Percentiles rank a stretch among this genome's conserved stretches.
These are phyloP conservation scores for Selenicereus undatus DNA, from an alignment of 148 eudicot genomes.

Conservation along the genomic window DNA sequence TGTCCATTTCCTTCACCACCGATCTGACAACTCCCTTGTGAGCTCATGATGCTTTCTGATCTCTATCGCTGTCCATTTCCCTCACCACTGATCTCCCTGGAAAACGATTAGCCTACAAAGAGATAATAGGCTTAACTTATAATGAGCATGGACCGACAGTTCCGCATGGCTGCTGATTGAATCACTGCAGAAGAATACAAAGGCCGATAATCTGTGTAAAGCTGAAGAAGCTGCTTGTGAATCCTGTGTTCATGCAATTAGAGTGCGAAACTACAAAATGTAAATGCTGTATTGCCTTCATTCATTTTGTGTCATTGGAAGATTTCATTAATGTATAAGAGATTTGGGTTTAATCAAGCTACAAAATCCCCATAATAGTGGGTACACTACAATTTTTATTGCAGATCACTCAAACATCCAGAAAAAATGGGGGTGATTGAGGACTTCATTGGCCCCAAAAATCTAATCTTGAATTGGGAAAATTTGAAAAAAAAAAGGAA, in stretches of 20 bases:
- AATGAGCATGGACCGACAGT: too few species aligned
- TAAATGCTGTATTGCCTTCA: too few species aligned
- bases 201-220: background rate
- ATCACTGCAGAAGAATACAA: background rate
- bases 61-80: background rate
- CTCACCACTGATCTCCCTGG: background rate
- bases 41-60: constrained; percentile 17
- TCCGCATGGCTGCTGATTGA: background rate
- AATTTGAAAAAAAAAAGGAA: background rate
- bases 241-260: background rate
- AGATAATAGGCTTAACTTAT: background rate
- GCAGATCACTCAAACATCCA: too few species aligned
- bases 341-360: too few species aligned
- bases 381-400: too few species aligned
- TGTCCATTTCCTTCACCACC: too few species aligned
- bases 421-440: too few species aligned
- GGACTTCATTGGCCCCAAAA: too few species aligned
- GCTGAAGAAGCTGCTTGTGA: background rate
- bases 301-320: too few species aligned
- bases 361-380: too few species aligned
- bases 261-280: background rate
- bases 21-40: constrained; percentile 50
- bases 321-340: too few species aligned
- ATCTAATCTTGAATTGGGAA: too few species aligned
- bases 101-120: background rate